Base-by-base conservation (phyloP, 208 protist species). In the Lotmaria passim region DNA sequence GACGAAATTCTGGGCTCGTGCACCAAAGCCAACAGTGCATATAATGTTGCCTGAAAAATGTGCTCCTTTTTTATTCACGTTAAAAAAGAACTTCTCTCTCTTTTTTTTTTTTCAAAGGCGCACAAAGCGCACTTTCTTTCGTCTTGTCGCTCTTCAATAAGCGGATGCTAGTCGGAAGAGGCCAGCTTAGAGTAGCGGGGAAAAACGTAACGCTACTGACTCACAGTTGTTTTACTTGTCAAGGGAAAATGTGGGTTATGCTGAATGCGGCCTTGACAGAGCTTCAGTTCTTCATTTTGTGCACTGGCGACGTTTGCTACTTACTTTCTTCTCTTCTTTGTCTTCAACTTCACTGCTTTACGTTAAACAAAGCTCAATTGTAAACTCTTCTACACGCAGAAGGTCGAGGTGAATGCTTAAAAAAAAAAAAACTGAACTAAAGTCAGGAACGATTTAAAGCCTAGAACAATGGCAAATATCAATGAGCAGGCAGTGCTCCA, bases 401-500 rank as follows among this genome's bases (percentile, higher is more conserved):
- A n/a, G n/a, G n/a, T n/a, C n/a, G n/a, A n/a, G n/a, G 44, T 41
- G 38, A 7, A 7, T 41, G 14, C 28, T 51, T 24, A 55, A 55
- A 55, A 1, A 55, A n/a, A 2, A 55, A 36, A 21, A 7, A 24
- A 24, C 1, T 19, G 7, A 36, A 55, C 5, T n/a, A 33, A 24
- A 8, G 1, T 3, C 14, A 36, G 36, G 11, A 5, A 55, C 5
- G 14, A 23, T 6, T 55, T n/a, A 8, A 36, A 12, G 19, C 19
- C 39, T 68, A 30, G 11, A 57, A 19, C n/a, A 39, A 76, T 75
- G 58, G 33, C 69, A 31, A 69, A 82, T 58, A 43, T 62, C 23
- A 76, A 64, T 26, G 87, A 95, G 72, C 71, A 97, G 62, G 76
- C 80, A 28, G 31, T 95, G 50, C 69, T 96, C 53, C 78, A 85